A percentile compares a stretch with the other conserved stretches of the same genome.
Conservation (phyloP, 2,329 filamentous ascomycete genomes). For the Aspergillus ustus region DNA sequence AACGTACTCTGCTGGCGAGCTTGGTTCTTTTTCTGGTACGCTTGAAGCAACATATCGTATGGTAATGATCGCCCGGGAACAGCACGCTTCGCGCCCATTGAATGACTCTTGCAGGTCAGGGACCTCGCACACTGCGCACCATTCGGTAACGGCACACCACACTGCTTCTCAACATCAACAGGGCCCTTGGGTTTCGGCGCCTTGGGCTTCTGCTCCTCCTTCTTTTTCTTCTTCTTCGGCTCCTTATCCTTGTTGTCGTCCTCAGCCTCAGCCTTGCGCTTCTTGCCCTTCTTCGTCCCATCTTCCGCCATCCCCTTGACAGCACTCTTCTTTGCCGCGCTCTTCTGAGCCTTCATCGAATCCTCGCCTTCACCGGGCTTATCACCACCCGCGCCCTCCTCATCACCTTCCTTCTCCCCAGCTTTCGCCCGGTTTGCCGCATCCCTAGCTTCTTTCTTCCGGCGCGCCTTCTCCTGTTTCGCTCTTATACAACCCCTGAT, state of each 20-base stretch:
- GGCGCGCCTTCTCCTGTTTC: slow-evolving; percentile 80
- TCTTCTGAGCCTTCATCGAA: slow-evolving; percentile 64
- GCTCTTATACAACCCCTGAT: slow-evolving; percentile 82
- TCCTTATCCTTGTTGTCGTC: slow-evolving; percentile 74
- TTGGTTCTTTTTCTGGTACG: slow-evolving; percentile 97
- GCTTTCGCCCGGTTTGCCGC: slow-evolving; percentile 66
- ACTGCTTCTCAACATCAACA: slow-evolving; percentile 92
- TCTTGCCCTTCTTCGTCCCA: slow-evolving; percentile 69
- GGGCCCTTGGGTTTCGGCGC: slow-evolving; percentile 85
- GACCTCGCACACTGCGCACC: slow-evolving; percentile 86
- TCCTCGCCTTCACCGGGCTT: slow-evolving; percentile 41
- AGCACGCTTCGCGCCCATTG: slow-evolving; percentile 90
- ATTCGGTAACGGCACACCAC: slow-evolving; percentile 83
- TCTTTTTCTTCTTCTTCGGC: slow-evolving; percentile 91
- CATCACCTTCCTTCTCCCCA: slow-evolving; percentile 49
- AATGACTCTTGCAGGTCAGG: slow-evolving; percentile 90
- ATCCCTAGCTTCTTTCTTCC: slow-evolving; percentile 75
- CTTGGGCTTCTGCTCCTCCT: slow-evolving; percentile 86
- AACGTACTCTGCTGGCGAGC: slow-evolving; percentile 91
- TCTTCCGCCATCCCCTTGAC: slow-evolving; percentile 59
- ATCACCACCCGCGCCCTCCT: slow-evolving; percentile 46
- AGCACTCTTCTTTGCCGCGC: slow-evolving; percentile 63
- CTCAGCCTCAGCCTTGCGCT: slow-evolving; percentile 73
- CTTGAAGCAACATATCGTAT: slow-evolving; percentile 87
- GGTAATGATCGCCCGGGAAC: slow-evolving; percentile 85